Evolutionary conservation across 2,329 filamentous ascomycete genomes (phyloP).

Genomic region (Colletotrichum eleusines): DNA sequence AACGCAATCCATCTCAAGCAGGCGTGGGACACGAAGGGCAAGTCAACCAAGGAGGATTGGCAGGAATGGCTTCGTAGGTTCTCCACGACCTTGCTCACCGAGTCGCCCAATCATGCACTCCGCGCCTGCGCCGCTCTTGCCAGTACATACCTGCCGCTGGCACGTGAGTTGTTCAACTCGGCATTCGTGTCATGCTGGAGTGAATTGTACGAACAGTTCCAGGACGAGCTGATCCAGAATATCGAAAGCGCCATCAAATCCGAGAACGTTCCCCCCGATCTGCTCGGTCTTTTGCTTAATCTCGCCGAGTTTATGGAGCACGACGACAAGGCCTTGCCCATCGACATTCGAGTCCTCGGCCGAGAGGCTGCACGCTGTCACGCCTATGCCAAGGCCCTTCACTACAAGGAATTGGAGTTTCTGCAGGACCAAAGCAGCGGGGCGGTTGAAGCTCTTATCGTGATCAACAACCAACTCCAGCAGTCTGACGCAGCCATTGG

Average conservation of each 20-base stretch:
- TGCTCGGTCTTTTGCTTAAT: conserved; percentile 93
- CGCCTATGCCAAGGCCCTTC: conserved; percentile 96
- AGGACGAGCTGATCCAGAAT: conserved; percentile 94
- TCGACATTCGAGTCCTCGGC: conserved; percentile 94
- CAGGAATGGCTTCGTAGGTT: conserved; percentile 98
- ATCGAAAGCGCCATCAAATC: conserved; percentile 97
- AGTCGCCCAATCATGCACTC: conserved; percentile 95
- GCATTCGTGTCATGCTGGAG: conserved; percentile 99
- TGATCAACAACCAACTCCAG: conserved; percentile 99
- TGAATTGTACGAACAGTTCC: conserved; percentile 95
- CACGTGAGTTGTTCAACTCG: conserved; percentile 96
- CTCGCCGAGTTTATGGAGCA: conserved; percentile 99
- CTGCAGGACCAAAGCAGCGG: conserved; percentile 96
- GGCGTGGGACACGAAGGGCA: conserved; percentile 96
- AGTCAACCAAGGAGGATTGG: conserved; percentile 99
- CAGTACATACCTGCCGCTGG: conserved; percentile 90
- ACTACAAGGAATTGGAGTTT: conserved; percentile 99
- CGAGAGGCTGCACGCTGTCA: conserved; percentile 97
- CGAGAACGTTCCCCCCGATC: conserved; percentile 94
- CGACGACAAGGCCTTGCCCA: conserved; percentile 97
- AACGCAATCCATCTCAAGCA: conserved; percentile 97
- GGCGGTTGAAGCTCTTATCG: conserved; percentile 96
- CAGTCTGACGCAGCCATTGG: conserved; percentile 98
- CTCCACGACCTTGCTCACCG: conserved; percentile 92
- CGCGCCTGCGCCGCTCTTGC: conserved; percentile 93